These are phyloP conservation scores for Pseudozyma sp. DNA, from an alignment of 1,284 basidiomycete species.

Conservation along the genomic window DNA sequence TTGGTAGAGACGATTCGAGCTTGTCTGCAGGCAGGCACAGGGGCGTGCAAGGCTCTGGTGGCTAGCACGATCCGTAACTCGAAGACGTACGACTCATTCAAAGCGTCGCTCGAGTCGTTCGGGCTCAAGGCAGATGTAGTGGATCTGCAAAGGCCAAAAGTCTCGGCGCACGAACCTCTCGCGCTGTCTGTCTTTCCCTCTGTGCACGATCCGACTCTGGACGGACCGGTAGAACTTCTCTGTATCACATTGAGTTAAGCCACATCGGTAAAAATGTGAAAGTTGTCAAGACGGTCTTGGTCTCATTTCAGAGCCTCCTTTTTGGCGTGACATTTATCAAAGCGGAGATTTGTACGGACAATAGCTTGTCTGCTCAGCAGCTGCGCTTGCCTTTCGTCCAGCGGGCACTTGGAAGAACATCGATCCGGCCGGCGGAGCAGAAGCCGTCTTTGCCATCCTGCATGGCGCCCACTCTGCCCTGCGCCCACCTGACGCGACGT, in stretches of 20 bases:
- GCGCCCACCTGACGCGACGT: not conserved
- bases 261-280: too few species aligned
- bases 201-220: constrained; percentile 22
- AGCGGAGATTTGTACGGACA: too few species aligned
- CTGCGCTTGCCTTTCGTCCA: too few species aligned
- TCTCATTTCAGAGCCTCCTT: not conserved
- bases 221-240: constrained; percentile 43
- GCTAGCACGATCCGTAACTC: constrained; percentile 49
- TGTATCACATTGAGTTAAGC: constrained; percentile 15
- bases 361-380: too few species aligned
- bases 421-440: not conserved
- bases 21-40: constrained; percentile 22
- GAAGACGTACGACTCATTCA: constrained; percentile 38
- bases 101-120: constrained; percentile 20
- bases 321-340: not conserved
- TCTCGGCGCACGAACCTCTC: constrained; percentile 4
- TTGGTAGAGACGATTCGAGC: constrained; percentile 43
- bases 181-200: constrained; percentile 33
- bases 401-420: too few species aligned
- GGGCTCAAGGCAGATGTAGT: constrained; percentile 11
- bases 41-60: constrained; percentile 35
- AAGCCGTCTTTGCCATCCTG: not conserved
- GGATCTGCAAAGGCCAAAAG: constrained; percentile 9
- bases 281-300: too few species aligned
- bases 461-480: not conserved